phyloP scores from a whole-genome alignment of 2,329 filamentous ascomycete genomes.

The Pyricularia sp. region DNA sequence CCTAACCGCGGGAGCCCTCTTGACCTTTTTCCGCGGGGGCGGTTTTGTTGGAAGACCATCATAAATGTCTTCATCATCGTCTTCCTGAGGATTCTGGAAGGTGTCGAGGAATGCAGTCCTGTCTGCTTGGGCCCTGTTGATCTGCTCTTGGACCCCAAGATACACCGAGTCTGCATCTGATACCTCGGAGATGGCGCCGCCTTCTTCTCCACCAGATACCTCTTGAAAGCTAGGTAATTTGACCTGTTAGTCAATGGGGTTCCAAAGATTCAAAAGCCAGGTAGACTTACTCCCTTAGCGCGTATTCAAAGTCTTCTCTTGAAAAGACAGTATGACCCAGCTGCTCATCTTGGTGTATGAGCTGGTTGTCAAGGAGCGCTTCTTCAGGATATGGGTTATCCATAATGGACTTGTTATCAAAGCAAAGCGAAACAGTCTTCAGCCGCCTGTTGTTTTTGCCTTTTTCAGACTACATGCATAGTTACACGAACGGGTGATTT shows the following conservation, averaged over 20 bases:
- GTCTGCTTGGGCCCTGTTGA: slow-evolving; percentile 23
- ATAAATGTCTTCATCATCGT: not conserved
- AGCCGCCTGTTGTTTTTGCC: not conserved
- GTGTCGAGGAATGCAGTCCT: slow-evolving; percentile 18
- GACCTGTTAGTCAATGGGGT: not conserved
- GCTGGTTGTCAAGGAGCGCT: not conserved
- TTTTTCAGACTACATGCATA: not conserved
- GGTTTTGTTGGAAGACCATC: slow-evolving; percentile 13
- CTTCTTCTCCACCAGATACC: not conserved
- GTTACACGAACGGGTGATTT: not conserved
- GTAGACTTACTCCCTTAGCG: not conserved
- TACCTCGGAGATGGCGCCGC: slow-evolving; percentile 9
- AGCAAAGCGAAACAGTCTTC: not conserved
- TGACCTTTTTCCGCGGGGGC: slow-evolving; percentile 8
- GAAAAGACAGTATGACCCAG: not conserved
- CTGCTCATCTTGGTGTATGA: not conserved
- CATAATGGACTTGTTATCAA: not conserved
- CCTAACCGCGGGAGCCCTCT: not conserved
- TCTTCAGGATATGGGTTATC: not conserved
- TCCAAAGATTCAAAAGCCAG: not conserved
- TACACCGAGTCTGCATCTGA: slow-evolving; percentile 28
- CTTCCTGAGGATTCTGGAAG: not conserved
- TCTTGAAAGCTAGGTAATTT: not conserved
- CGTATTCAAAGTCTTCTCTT: not conserved
- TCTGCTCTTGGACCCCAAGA: slow-evolving; percentile 23